A percentile compares a stretch with the other conserved stretches of the same genome.
Evolutionary conservation across 2,329 filamentous ascomycete genomes (phyloP).

Genomic region (Ophiocordyceps sinensis): DNA sequence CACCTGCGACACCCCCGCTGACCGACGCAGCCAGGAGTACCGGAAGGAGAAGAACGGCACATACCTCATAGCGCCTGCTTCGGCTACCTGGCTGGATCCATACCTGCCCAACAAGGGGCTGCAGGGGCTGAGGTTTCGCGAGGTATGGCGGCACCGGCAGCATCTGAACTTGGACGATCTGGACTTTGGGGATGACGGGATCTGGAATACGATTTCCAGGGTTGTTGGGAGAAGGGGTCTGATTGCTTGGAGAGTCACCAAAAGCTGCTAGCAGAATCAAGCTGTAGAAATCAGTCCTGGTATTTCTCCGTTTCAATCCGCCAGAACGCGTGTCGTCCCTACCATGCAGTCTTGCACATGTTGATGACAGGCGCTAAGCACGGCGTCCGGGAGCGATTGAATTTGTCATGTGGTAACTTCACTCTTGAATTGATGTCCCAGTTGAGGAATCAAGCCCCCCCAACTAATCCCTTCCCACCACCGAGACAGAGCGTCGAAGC

Average conservation of each 20-base stretch:
- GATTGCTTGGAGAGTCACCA: conserved; percentile 49
- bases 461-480: not conserved
- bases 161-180: conserved; percentile 71
- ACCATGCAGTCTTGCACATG: too few species aligned
- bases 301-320: too few species aligned
- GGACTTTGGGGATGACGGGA: conserved; percentile 63
- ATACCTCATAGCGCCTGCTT: conserved; percentile 60
- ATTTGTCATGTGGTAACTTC: not conserved
- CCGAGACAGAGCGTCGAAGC: not conserved
- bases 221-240: conserved; percentile 51
- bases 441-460: conserved; percentile 1
- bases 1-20: conserved; percentile 46
- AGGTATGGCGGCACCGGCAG: conserved; percentile 52
- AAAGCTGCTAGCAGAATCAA: conserved; percentile 32
- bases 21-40: conserved; percentile 39
- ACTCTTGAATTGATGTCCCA: conserved; percentile 3
- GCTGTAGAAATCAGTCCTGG: too few species aligned
- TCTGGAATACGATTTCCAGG: conserved; percentile 54
- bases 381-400: too few species aligned
- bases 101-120: conserved; percentile 45
- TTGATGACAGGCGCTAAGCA: too few species aligned
- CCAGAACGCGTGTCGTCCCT: too few species aligned
- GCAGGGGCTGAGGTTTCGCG: conserved; percentile 47
- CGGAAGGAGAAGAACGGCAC: conserved; percentile 48
- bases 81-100: conserved; percentile 53